A percentile compares a stretch with the other conserved stretches of the same genome.
phyloP scores from a whole-genome alignment of 768 basidiomycete genomes.

The Termitomyces sp. region DNA sequence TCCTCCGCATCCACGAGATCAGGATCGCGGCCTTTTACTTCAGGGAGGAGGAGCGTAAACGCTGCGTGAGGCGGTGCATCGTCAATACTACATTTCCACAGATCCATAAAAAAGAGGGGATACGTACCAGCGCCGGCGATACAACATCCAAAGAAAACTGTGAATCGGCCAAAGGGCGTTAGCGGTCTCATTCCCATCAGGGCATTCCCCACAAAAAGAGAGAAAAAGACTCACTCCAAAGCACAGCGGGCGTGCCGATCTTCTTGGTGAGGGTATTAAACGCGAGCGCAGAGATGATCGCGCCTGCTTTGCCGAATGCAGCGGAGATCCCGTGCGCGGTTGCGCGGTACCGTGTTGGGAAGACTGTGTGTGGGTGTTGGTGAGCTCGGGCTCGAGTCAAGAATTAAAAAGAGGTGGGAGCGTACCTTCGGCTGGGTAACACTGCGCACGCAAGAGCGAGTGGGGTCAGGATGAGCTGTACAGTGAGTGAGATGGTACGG shows the following conservation, averaged over 20 bases:
- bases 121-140: conserved; percentile 42
- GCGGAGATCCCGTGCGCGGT: conserved; percentile 74
- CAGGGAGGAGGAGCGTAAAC: conserved; percentile 32
- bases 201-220: too few species aligned
- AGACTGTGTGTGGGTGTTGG: conserved; percentile 34
- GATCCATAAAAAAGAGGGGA: not conserved
- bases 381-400: not conserved
- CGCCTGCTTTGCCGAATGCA: conserved; percentile 69
- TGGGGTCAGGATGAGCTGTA: not conserved
- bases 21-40: conserved; percentile 35
- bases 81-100: not conserved
- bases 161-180: not conserved
- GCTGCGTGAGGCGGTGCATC: conserved; percentile 5
- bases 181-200: too few species aligned
- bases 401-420: not conserved
- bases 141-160: conserved; percentile 66
- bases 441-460: conserved; percentile 24
- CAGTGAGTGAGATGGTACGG: not conserved
- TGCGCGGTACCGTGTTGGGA: conserved; percentile 72
- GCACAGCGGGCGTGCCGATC: conserved; percentile 60
- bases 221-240: conserved; percentile 56
- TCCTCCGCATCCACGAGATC: conserved; percentile 32
- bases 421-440: conserved; percentile 60
- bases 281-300: conserved; percentile 70
- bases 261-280: conserved; percentile 58